Evolutionary conservation across 2,329 filamentous ascomycete species (phyloP), one percentile per base, ranked within the genome.

Genomic region (Scolecobasidium constrictum): DNA sequence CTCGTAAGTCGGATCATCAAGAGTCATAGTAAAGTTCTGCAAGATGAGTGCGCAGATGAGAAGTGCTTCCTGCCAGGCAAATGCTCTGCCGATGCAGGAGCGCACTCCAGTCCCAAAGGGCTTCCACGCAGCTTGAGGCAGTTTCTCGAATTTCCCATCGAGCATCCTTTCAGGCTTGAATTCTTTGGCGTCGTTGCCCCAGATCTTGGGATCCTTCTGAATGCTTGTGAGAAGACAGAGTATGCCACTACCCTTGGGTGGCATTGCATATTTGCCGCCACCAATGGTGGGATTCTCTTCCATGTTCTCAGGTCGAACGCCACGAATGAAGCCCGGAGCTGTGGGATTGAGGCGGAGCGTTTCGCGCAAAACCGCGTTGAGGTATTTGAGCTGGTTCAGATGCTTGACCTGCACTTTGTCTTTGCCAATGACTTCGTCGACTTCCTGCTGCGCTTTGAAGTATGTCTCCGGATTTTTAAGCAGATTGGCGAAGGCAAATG

Each of bases 91-190:
- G 22, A 75, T 74, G 44, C 72, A 76, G 13, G 56, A 68, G 18
- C 72, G 59, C 52, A 67, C 60, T 1, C 71, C 72, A 23, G 67
- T 75, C 1, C 72, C 72, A 46, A 75, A 75, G 0, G 72, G 72
- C 50, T 74, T 75, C 70, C 52, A 69, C 50, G 54, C 56, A 19
- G 64, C 52, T n/a, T 56, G 57, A 36, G 60, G 57, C 17, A 61
- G 55, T 4, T 53, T 53, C 12, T 59, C 56, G 43, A 67, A 64
- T 9, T 61, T 60, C 13, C 59, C 63, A 34, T 65, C 60, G 0
- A 68, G 49, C 66, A 69, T 69, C n/a, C 67, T 54, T 46, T 71
- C 67, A 0, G 68, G 68, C 19, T 56, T 54, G 48, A 67, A 70
- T 4, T 59, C 58, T 11, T 64, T 59, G 5, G 61, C 60, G 44